Base-by-base conservation (phyloP, 2,329 filamentous ascomycete genomes). In the Colletotrichum ledebouriae region DNA sequence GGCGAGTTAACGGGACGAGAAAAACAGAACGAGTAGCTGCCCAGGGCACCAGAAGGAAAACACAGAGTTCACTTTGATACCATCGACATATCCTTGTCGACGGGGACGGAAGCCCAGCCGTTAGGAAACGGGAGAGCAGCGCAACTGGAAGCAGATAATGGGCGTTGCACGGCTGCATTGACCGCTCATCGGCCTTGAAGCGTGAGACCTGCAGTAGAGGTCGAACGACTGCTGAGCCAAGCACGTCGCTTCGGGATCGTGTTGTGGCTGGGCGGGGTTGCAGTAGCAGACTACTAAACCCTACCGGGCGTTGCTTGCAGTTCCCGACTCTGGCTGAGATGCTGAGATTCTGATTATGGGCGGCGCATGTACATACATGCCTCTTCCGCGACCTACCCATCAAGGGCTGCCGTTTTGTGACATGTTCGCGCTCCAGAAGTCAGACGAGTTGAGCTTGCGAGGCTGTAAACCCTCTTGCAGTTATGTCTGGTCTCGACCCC, bases 241-340 rank as follows among this genome's bases (percentile, higher is more conserved):
- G 17, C 46, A 17, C 10, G 7, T 22, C 46, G n/a, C 13, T 44
- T 44, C 42, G 11, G 29, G 29, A 6, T 46, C n/a, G 10, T 55
- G 4, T 34, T 46, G 39, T 42, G 33, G 49, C 41, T 55, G 25
- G 47, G 47, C 37, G 58, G 47, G 59, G 34, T 41, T 34, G 9
- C 15, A 37, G 34, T 7, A 12, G 12, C 6, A 37, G 34, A 12
- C 34, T 12, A 12, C 12, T 37, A 10, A 10, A 37, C 34, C 34
- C 34, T 37, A 10, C 6, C 34, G 9, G 2, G 34, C 12, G 34
- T 10, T 37, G 34, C 34, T 37, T 12, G 34, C 4, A 37, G 34
- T 11, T 37, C 34, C 12, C 12, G 9, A 10, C 12, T 37, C 12
- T 37, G 22, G 22, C 34, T 37, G 9, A 12, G 34, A 37, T 37